Base-by-base conservation (phyloP, 2,329 filamentous ascomycete genomes). In the Xylogone sp. region DNA sequence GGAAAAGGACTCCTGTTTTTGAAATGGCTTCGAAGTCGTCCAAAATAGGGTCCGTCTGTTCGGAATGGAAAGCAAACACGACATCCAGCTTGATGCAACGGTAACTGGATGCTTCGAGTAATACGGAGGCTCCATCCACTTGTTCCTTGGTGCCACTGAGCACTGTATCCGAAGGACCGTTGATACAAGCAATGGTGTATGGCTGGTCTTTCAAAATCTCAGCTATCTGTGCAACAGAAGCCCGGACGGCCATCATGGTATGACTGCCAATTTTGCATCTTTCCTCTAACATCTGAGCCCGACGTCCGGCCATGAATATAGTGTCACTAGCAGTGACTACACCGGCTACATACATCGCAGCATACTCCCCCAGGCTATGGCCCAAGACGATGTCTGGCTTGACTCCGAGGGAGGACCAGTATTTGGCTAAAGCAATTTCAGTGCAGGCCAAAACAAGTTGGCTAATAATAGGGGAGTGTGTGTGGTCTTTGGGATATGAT, bases 111-210 rank as follows among this genome's bases (percentile, higher is more conserved):
- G 68, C 65, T 67, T 84, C 85, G 68, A 83, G 77, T 1, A 78
- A 79, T 51, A 75, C 71, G 6, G 68, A 65, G 16, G 72, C 66
- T 3, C 86, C 72, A 22, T 72, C 62, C 42, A 87, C 77, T 24
- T 81, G 71, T 31, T 78, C 75, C 39, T 61, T 51, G 8, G 77
- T 76, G n/a, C 79, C 69, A 53, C 80, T 81, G n/a, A 93, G 74
- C 2, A 93, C 88, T 9, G 84, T 90, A 64, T 89, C 86, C 46
- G 82, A 75, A 0, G 85, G 83, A 0, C 86, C 83, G 59, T 95
- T 95, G 65, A 90, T 78, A 71, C 90, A 94, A 16, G 89, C 86
- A 48, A 76, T 65, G 3, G 24, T 67, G 69, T 16, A 39, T 16
- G 57, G 72, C 71, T n/a, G n/a, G 48, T 76, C 76, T 18, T 78